phyloP scores from a whole-genome alignment of 2,329 filamentous ascomycete species.

The Fusarium buxicola region DNA sequence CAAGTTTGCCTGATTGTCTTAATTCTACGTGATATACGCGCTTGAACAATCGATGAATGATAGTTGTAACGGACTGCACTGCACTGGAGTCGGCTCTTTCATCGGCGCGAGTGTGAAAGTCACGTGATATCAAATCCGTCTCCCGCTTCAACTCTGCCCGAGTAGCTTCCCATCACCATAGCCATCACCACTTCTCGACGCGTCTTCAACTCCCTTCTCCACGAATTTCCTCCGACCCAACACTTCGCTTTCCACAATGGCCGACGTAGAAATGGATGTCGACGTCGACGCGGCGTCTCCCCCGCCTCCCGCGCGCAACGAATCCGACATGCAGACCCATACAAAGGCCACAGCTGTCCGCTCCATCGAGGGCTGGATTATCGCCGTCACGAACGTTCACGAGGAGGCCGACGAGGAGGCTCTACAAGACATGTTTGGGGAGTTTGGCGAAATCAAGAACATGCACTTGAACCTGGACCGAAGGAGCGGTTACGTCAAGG shows the following conservation, averaged over 20 bases:
- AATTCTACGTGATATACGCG: background rate
- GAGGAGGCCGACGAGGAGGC: slow-evolving; percentile 89
- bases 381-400: slow-evolving; percentile 88
- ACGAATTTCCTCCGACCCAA: background rate
- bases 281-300: slow-evolving; percentile 57
- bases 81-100: background rate
- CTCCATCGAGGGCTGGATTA: slow-evolving; percentile 90
- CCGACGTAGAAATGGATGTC: slow-evolving; percentile 70
- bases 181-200: background rate
- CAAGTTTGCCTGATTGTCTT: background rate
- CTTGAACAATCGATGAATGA: too few relatives aligned
- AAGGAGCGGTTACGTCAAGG: slow-evolving; percentile 88
- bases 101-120: background rate
- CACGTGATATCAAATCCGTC: slow-evolving; percentile 35
- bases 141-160: slow-evolving; percentile 8
- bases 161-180: slow-evolving; percentile 2
- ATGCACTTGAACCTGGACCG: slow-evolving; percentile 85
- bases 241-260: slow-evolving; percentile 53
- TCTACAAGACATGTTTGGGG: slow-evolving; percentile 82
- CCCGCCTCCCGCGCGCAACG: slow-evolving; percentile 59
- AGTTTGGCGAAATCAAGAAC: slow-evolving; percentile 90
- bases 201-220: background rate
- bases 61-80: too few relatives aligned
- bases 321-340: slow-evolving; percentile 76
- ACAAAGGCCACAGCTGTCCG: slow-evolving; percentile 83